These are phyloP conservation scores for Alternaria sp. DNA, from an alignment of 2,329 filamentous ascomycete species.

Conservation along the genomic window DNA sequence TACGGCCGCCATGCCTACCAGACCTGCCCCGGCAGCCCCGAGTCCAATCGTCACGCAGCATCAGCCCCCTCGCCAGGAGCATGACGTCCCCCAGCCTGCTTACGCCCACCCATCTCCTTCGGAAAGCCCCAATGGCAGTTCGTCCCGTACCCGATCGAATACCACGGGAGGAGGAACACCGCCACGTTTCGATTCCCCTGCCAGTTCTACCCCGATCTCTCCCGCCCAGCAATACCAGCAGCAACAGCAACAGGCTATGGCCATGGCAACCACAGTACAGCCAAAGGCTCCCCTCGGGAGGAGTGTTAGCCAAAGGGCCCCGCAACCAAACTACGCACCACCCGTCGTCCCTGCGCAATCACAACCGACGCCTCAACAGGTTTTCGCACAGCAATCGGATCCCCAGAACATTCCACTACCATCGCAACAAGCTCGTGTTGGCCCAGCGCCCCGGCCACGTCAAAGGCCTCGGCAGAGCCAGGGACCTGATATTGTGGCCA, in stretches of 20 bases:
- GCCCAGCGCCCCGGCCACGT: constrained; percentile 72
- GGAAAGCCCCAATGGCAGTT: constrained; percentile 47
- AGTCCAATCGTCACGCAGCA: constrained; percentile 53
- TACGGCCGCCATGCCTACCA: constrained; percentile 62
- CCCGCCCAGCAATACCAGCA: constrained; percentile 70
- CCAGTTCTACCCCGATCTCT: constrained; percentile 46
- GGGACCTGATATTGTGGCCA: constrained; percentile 80
- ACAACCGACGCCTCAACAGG: constrained; percentile 61
- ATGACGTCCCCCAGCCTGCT: constrained; percentile 53
- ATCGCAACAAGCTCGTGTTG: constrained; percentile 61
- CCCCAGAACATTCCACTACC: constrained; percentile 55
- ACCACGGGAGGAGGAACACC: constrained; percentile 52
- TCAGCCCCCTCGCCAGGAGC: constrained; percentile 44
- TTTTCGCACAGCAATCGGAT: constrained; percentile 52
- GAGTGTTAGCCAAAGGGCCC: constrained; percentile 73
- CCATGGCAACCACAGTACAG: constrained; percentile 74
- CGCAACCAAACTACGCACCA: constrained; percentile 42
- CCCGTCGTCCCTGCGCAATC: constrained; percentile 55
- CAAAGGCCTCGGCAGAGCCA: constrained; percentile 82
- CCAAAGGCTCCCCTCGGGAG: constrained; percentile 78
- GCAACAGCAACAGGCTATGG: constrained; percentile 83
- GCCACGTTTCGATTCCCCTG: constrained; percentile 57
- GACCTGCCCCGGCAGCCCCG: constrained; percentile 66
- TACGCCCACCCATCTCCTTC: constrained; percentile 55
- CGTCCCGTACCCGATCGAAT: constrained; percentile 54